Base-by-base conservation (phyloP, 2,329 filamentous ascomycete genomes). In the Fusarium sp. region DNA sequence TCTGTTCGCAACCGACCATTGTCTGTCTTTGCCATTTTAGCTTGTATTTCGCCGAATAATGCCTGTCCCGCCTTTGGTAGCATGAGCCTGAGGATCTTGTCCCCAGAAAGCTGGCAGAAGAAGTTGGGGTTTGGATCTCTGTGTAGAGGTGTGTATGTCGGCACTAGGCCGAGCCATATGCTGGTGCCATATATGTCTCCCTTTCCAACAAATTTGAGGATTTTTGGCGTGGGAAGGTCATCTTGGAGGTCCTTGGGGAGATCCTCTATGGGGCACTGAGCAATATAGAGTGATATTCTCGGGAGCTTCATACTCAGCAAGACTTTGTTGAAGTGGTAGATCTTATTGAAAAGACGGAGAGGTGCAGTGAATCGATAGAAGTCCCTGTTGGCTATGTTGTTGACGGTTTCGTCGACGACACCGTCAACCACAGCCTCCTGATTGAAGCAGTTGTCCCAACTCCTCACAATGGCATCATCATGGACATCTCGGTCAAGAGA, bases 61-160 rank as follows among this genome's bases (percentile, higher is more conserved):
- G 76, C 81, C 51, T 87, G 83, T 2, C 96, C 96, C 7, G 84
- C 77, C 0, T 81, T 78, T 0, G 94, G 94, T 9, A 86, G 83
- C 64, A 95, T 85, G 18, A 98, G 79, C n/a, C 94, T 87, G 21
- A 98, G 84, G 0, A 83, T 79, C 81, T 99, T 99, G 57, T 79
- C 81, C 8, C 93, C 90, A 21, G 89, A 89, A 18, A 98, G 81
- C 81, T 99, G 96, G 49, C 93, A 89, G 79, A 98, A 97, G 0
- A 98, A 77, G 78, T 99, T 99, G 0, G 94, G 94, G 77, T 98
- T 98, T 1, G 96, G 96, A 77, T 99, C 96, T 60, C 93, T 89
- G 81, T 99, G 96, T 7, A 97, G 84, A 7, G 96, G 94, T 2
- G 96, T 98, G 75, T 94, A 94, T 0, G 95, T 98, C 1, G 94